Percentiles rank a stretch among this genome's conserved stretches.
Evolutionary conservation across 2,329 filamentous ascomycete species (phyloP).

Genomic region (Xylaria polymorpha): DNA sequence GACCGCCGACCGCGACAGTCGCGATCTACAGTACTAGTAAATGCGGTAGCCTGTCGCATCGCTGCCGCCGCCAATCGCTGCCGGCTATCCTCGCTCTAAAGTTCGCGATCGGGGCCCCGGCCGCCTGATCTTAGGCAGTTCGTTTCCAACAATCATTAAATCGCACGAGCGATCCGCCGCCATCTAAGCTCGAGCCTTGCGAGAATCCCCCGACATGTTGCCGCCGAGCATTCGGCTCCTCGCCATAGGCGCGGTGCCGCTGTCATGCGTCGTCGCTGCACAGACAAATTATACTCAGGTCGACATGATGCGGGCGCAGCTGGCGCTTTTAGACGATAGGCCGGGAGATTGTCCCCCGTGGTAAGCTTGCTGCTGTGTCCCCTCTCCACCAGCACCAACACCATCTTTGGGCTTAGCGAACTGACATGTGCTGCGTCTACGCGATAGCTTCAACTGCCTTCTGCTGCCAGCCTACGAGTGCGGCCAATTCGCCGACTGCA

Average conservation of each 20-base stretch:
- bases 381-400: constrained; percentile 2
- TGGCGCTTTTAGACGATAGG: constrained; percentile 77
- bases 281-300: constrained; percentile 69
- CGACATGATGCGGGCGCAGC: constrained; percentile 71
- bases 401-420: not conserved
- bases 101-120: constrained; percentile 7
- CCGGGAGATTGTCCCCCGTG: constrained; percentile 84
- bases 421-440: constrained; percentile 40
- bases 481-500: constrained; percentile 89
- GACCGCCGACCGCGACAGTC: not conserved
- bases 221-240: constrained; percentile 41
- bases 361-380: constrained; percentile 55
- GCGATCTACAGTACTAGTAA: constrained; percentile 13
- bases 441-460: constrained; percentile 92
- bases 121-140: constrained; percentile 6
- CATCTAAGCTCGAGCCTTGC: constrained; percentile 5
- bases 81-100: constrained; percentile 12
- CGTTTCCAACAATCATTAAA: constrained; percentile 12
- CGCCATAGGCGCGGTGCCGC: constrained; percentile 44
- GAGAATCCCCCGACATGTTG: constrained; percentile 42
- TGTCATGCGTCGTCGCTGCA: constrained; percentile 46
- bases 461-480: constrained; percentile 92
- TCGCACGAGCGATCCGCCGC: not conserved
- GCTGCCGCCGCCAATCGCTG: constrained; percentile 18
- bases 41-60: constrained; percentile 33